phyloP scores from a whole-genome alignment of 768 basidiomycete species.

The Podaxis sp. region DNA sequence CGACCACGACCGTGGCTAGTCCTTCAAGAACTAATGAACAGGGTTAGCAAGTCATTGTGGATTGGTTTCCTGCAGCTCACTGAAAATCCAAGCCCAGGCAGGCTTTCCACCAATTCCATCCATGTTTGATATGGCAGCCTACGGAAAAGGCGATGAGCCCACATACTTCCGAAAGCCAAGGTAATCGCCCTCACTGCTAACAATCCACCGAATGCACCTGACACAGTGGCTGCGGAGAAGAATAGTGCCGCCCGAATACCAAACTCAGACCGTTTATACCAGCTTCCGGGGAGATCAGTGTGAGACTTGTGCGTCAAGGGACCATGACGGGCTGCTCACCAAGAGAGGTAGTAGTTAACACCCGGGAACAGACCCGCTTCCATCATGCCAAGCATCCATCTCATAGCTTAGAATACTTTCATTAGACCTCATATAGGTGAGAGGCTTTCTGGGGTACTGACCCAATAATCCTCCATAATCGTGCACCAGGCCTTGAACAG shows the following conservation, averaged over 20 bases:
- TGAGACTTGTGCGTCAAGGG: background rate
- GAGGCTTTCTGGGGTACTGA: slow-evolving; percentile 25
- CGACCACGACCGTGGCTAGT: slow-evolving; percentile 65
- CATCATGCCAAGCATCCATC: slow-evolving; percentile 71
- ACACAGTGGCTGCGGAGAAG: slow-evolving; percentile 76
- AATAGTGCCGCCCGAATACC: slow-evolving; percentile 66
- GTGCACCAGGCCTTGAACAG: slow-evolving; percentile 67
- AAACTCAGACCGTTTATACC: slow-evolving; percentile 72
- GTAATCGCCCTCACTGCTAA: slow-evolving; percentile 50
- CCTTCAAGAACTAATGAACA: slow-evolving; percentile 53
- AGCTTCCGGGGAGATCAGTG: slow-evolving; percentile 24
- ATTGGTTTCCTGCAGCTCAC: slow-evolving; percentile 27
- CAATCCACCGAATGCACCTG: slow-evolving; percentile 80
- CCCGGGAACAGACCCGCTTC: slow-evolving; percentile 70
- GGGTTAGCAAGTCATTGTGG: background rate
- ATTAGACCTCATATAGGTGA: background rate
- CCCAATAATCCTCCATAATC: slow-evolving; percentile 70
- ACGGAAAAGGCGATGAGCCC: background rate
- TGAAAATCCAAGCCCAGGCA: slow-evolving; percentile 71
- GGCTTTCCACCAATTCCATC: slow-evolving; percentile 66
- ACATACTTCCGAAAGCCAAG: background rate
- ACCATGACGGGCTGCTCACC: slow-evolving; percentile 38
- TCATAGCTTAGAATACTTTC: slow-evolving; percentile 44
- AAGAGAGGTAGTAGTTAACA: slow-evolving; percentile 72
- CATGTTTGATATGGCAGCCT: slow-evolving; percentile 72